Conservation (phyloP, 2,329 filamentous ascomycete genomes). For the Chrysoporthe deuterocubensis region DNA sequence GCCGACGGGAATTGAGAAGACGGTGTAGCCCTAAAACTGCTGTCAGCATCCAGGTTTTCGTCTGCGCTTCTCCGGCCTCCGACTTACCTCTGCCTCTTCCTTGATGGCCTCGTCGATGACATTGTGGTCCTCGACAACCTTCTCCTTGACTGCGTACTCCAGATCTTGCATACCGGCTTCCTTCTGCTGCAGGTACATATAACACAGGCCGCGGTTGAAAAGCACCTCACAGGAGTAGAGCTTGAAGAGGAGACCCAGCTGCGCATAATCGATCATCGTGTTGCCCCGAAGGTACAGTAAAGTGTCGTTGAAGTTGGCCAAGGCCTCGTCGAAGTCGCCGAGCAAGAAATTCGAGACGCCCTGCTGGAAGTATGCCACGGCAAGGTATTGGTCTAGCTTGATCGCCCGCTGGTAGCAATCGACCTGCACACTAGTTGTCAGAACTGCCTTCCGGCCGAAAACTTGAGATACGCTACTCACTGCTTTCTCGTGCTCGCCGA, state of each 20-base stretch:
- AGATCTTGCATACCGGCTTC: constrained; percentile 91
- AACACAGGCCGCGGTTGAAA: constrained; percentile 96
- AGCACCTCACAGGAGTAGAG: constrained; percentile 96
- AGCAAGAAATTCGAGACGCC: constrained; percentile 97
- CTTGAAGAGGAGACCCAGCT: constrained; percentile 93
- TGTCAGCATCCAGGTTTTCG: constrained; percentile 34
- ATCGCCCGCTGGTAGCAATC: constrained; percentile 94
- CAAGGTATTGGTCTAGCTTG: constrained; percentile 89
- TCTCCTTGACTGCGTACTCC: constrained; percentile 89
- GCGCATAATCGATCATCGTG: constrained; percentile 96
- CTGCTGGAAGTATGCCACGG: constrained; percentile 97
- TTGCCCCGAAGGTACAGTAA: constrained; percentile 93
- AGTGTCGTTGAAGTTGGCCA: constrained; percentile 99
- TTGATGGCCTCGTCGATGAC: constrained; percentile 97
- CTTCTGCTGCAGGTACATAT: constrained; percentile 93
- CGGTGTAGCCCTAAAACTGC: constrained; percentile 79
- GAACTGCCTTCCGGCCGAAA: constrained; percentile 5
- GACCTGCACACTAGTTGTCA: constrained; percentile 60
- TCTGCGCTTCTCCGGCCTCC: neutral
- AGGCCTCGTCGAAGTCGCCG: constrained; percentile 94
- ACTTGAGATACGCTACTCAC: constrained; percentile 58
- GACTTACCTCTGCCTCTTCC: constrained; percentile 83
- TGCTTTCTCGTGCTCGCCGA: constrained; percentile 94
- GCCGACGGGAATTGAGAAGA: constrained; percentile 96
- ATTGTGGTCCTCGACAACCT: constrained; percentile 93